A percentile compares a stretch with the other conserved stretches of the same genome.
These are phyloP conservation scores for Hypoxylon sp. DNA, from an alignment of 2,329 filamentous ascomycete species.

Conservation along the genomic window DNA sequence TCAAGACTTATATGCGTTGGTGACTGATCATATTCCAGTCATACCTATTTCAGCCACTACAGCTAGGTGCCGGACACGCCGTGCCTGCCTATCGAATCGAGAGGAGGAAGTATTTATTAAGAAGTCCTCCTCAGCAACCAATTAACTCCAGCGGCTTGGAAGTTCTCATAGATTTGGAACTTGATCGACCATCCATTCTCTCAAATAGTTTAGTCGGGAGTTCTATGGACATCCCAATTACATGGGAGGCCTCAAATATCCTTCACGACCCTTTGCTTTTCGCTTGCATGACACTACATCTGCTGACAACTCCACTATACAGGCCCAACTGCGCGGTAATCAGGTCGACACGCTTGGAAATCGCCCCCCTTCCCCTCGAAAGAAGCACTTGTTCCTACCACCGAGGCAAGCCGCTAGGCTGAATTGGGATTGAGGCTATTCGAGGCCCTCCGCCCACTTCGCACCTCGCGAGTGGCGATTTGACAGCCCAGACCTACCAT, in stretches of 20 bases:
- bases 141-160: conserved; percentile 8
- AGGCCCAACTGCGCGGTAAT: conserved; percentile 1
- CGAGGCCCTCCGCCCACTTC: conserved; percentile 15
- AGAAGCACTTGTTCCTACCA: background rate
- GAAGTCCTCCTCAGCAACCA: background rate
- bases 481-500: conserved; percentile 22
- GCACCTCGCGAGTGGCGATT: conserved; percentile 5
- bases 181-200: background rate
- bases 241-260: conserved; percentile 4
- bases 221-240: conserved; percentile 5
- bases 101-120: conserved; percentile 17
- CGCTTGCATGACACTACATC: background rate
- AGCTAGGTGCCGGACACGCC: conserved; percentile 10
- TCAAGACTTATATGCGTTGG: conserved; percentile 16
- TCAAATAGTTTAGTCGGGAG: background rate
- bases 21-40: conserved; percentile 41
- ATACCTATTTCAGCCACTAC: no score
- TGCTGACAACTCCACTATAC: background rate
- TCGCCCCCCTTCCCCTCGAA: background rate
- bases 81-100: conserved; percentile 19
- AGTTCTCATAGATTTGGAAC: conserved; percentile 6
- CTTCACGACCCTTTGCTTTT: background rate
- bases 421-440: conserved; percentile 37
- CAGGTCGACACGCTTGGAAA: conserved; percentile 1
- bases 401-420: conserved; percentile 4